A percentile compares a stretch with the other conserved stretches of the same genome.
phyloP scores from a whole-genome alignment of 192 early-diverging fungal genomes.

The Chytriomyces confervae region DNA sequence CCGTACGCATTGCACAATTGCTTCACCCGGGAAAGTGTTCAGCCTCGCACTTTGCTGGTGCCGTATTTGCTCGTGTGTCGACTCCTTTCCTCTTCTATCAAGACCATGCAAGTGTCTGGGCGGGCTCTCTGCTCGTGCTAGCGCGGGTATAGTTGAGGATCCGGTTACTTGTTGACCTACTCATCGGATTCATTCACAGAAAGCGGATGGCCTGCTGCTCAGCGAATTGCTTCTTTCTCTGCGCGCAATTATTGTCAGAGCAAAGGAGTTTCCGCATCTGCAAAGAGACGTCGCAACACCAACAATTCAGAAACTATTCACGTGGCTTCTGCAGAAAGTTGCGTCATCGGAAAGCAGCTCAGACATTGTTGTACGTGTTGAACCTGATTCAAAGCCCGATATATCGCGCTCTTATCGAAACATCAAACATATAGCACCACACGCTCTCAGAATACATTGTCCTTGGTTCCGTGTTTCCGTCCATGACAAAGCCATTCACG shows the following conservation, averaged over 20 bases:
- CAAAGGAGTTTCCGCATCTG: conserved; percentile 1
- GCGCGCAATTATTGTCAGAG: conserved; percentile 1
- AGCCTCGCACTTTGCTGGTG: too few relatives aligned
- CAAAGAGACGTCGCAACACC: conserved; percentile 30
- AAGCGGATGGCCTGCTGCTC: conserved; percentile 13
- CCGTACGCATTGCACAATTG: too few relatives aligned
- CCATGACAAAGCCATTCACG: conserved; percentile 24
- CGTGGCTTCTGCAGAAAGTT: conserved; percentile 23
- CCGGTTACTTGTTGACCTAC: too few relatives aligned
- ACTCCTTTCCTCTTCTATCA: too few relatives aligned
- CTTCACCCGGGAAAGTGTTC: too few relatives aligned
- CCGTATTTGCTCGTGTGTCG: too few relatives aligned
- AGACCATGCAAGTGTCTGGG: too few relatives aligned
- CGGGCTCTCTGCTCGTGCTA: too few relatives aligned
- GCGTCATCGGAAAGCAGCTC: neutral
- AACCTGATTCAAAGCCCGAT: neutral
- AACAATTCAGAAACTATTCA: conserved; percentile 28
- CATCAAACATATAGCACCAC: neutral
- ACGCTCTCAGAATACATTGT: conserved; percentile 13
- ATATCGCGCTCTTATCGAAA: neutral
- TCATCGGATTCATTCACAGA: neutral
- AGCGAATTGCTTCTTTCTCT: conserved; percentile 11
- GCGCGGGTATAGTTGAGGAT: too few relatives aligned
- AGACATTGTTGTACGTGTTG: conserved; percentile 1
- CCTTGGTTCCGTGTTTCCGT: conserved; percentile 24